A percentile compares a stretch with the other conserved stretches of the same genome.
Conservation (phyloP, 208 protist genomes). For the Leishmania aethiopica region DNA sequence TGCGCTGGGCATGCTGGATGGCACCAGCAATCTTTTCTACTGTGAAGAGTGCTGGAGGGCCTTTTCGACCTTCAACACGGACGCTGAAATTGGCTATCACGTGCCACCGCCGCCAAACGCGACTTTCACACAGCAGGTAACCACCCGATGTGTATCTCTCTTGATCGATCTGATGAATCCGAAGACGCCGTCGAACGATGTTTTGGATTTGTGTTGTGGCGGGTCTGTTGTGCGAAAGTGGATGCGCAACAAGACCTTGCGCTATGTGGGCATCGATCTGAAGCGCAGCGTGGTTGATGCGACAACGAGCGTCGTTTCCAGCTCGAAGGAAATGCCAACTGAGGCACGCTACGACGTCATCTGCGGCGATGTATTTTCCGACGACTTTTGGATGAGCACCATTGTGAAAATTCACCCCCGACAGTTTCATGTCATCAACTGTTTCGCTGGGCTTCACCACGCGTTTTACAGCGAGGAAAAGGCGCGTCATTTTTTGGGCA, state of each 20-base stretch:
- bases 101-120: conserved; percentile 75
- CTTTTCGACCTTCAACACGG: conserved; percentile 66
- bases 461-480: conserved; percentile 68
- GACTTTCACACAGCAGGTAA: conserved; percentile 76
- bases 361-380: conserved; percentile 79
- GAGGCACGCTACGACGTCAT: conserved; percentile 68
- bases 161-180: conserved; percentile 77
- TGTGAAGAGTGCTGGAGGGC: conserved; percentile 81
- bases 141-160: conserved; percentile 69
- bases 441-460: conserved; percentile 78
- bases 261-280: conserved; percentile 82
- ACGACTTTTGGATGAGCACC: conserved; percentile 73
- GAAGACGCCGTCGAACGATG: conserved; percentile 79
- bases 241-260: conserved; percentile 78
- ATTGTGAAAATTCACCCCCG: conserved; percentile 78
- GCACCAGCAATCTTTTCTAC: conserved; percentile 69
- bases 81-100: conserved; percentile 73
- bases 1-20: conserved; percentile 67
- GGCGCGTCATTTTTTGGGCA: conserved; percentile 67
- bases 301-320: conserved; percentile 41
- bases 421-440: conserved; percentile 85
- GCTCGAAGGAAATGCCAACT: conserved; percentile 39
- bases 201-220: conserved; percentile 87
- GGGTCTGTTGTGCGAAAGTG: conserved; percentile 80
- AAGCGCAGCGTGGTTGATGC: conserved; percentile 64